Evolutionary conservation across 371 early-diverging fungal species (phyloP), one percentile per base, ranked within the genome.

Genomic region (Modicella reniformis): DNA sequence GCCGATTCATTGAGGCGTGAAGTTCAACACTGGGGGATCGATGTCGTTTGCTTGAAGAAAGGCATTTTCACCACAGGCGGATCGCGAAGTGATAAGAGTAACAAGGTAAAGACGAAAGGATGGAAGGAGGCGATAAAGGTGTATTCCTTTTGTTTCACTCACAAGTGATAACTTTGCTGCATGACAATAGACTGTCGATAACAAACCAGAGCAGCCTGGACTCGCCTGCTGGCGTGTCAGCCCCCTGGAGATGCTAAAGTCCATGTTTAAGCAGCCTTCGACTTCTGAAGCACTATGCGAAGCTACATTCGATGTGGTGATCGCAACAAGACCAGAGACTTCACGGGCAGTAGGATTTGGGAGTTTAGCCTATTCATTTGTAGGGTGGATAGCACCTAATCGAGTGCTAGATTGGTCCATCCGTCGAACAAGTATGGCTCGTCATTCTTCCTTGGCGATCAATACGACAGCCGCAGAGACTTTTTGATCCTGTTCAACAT

Each of bases 1-100:
- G 66, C 80, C 23, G 80, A 80, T 23, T 70, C 80, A 33, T n/a
- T 74, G n/a, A 59, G 80, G 51, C 74, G 80, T 12, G 80, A 79
- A 19, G 33, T 79, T 51, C 59, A 62, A 23, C 54, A 41, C 41
- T 59, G 62, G 15, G 70, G 74, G 1, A 65, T 74, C 59, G 70
- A 69, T 50, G 74, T 79, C 13, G 41, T 79, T 26, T 74, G 75
- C 34, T 33, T 74, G 26, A 53, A 65, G 21, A 58, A 54, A 1
- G 68, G 74, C 28, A 30, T 66, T 64, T 62, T n/a, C n/a, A n/a
- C 60, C 63, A 60, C 44, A 71, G 60, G n/a, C 3, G 77, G 68
- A 48, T n/a, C n/a, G n/a, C 66, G 72, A 58, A 30, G 49, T 19
- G 62, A 37, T 13, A 52, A 60, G 34, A n/a, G 37, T 17, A 28